Base-by-base conservation (phyloP, 228 moss, liverwort and hornwort genomes). In the Sphagnum magellanicum region DNA sequence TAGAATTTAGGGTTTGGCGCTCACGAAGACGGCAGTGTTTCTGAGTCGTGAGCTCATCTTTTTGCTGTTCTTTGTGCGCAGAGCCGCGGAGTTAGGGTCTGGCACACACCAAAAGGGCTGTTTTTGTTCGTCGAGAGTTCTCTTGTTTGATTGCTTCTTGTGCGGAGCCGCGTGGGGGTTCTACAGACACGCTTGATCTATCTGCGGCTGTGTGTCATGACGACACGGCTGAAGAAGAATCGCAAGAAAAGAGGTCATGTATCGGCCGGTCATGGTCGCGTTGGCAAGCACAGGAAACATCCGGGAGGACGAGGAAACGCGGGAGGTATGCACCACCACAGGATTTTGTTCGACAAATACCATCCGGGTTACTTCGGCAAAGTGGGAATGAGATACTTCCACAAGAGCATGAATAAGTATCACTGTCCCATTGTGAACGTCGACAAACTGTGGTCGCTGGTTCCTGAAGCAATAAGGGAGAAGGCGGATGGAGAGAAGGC, bases 331-430 rank as follows among this genome's bases (percentile, higher is more conserved):
- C 83, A 83, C 71, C 82, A 88, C 68, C 82, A 85, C 62, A 74
- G 86, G 61, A 91, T 89, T 52, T 66, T 87, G 60, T 89, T 91
- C 55, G 89, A 91, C 77, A 91, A 91, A 74, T 91, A 83, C 67
- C 91, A 91, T 89, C 89, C 89, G 4, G 83, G 89, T 7, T 91
- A 91, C 87, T 91, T 91, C 69, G 91, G 87, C 57, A 91, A 91
- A 77, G 91, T 89, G 10, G 91, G 91, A 8, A 89, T 91, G 91
- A 71, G 87, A 57, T 89, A 89, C 68, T 91, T 89, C 71, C 87
- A 81, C 76, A 91, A 91, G 79, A 87, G 84, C 48, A 87, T 84
- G 87, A 91, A 89, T 76, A 81, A 89, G 79, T 89, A 79, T 59
- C 84, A 87, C 59, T 84, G 89, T 59, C 89, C 85, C 7, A 76